These are phyloP conservation scores for Pichia ethanolica DNA, from an alignment of 805 yeast species.

Conservation along the genomic window DNA sequence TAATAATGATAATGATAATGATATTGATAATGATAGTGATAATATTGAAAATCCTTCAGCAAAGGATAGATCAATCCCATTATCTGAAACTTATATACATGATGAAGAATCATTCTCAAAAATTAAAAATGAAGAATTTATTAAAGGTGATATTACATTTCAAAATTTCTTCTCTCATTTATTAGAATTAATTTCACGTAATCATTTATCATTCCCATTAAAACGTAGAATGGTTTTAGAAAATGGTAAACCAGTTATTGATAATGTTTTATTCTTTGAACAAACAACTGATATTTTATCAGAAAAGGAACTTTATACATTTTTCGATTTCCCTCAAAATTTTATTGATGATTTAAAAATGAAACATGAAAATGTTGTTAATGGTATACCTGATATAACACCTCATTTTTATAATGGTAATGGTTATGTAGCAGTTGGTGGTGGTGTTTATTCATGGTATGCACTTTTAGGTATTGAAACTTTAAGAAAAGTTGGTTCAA, in stretches of 20 bases:
- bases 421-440: conserved; percentile 71
- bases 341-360: conserved; percentile 27
- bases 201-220: conserved; percentile 26
- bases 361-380: conserved; percentile 27
- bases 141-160: conserved; percentile 27
- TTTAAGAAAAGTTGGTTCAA: conserved; percentile 58
- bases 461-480: conserved; percentile 58
- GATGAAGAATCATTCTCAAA: conserved; percentile 22
- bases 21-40: conserved; percentile 13
- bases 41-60: too few species aligned
- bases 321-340: conserved; percentile 25
- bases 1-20: conserved; percentile 1
- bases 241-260: conserved; percentile 28
- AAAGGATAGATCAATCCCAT: conserved; percentile 24
- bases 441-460: conserved; percentile 70
- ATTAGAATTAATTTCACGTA: conserved; percentile 24
- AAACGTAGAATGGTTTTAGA: conserved; percentile 24
- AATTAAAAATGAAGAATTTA: conserved; percentile 23
- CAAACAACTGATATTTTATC: conserved; percentile 21
- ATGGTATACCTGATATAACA: conserved; percentile 20
- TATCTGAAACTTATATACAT: conserved; percentile 21
- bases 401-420: conserved; percentile 27
- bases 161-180: conserved; percentile 27
- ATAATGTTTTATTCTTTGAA: conserved; percentile 24
- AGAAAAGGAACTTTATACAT: conserved; percentile 21